Conservation (phyloP, 345 rosid genomes). For the Viola odorata region DNA sequence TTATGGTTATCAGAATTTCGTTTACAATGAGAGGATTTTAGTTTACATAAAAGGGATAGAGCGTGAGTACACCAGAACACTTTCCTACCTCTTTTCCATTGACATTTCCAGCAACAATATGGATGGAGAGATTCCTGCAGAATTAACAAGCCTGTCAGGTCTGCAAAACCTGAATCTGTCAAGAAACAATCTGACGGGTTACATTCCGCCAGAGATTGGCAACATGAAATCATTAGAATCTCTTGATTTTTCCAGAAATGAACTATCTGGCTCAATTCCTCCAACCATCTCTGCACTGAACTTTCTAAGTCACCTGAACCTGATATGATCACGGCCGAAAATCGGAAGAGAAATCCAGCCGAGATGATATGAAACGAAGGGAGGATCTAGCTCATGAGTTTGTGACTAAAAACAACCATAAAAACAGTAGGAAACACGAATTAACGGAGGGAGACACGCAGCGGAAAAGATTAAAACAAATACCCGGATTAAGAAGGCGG, state of each 20-base stretch:
- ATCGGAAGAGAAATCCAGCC: no score
- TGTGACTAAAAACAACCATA: no score
- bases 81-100: constrained; percentile 15
- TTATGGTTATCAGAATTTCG: background rate
- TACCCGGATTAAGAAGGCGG: no score
- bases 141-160: constrained; percentile 16
- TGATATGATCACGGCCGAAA: no score
- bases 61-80: constrained; percentile 2
- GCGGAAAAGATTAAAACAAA: no score
- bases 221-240: constrained; percentile 25
- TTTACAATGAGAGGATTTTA: constrained; percentile 4
- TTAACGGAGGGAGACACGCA: no score
- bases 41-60: constrained; percentile 5
- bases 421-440: no score
- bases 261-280: constrained; percentile 42
- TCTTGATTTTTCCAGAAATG: constrained; percentile 35
- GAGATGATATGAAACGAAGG: no score
- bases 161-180: constrained; percentile 33
- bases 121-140: constrained; percentile 33
- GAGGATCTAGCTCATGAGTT: no score
- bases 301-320: constrained; percentile 24
- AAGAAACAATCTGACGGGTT: constrained; percentile 18
- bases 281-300: constrained; percentile 29
- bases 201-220: constrained; percentile 26
- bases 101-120: constrained; percentile 14